Evolutionary conservation across 2,329 filamentous ascomycete genomes (phyloP), one percentile per base, ranked within the genome.

Genomic region (Botrytis deweyae): DNA sequence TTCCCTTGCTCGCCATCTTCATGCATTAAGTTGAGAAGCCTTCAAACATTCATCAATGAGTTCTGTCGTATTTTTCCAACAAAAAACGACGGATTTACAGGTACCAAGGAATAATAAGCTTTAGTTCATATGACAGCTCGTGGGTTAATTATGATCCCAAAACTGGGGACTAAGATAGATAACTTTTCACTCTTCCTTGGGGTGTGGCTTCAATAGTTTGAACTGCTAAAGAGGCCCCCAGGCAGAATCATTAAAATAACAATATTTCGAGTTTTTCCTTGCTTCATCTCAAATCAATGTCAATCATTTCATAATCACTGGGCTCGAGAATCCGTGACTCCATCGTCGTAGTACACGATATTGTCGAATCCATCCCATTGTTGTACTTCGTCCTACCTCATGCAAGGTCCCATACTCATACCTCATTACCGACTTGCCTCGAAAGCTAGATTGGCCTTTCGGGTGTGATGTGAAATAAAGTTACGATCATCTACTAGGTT

Each of bases 191-290:
- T 38, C 33, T 14, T 38, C 44, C 22, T 36, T 49, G 22, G 6
- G 25, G n/a, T 16, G 62, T 68, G 70, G 70, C 62, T 72, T 72
- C 70, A 68, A 72, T 68, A 72, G 63, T 72, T 68, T 67, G 62
- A 67, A 68, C 22, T 14, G 49, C 38, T 36, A 36, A 42, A 18
- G 25, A 70, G 44, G 29, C 4, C 4, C 14, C 20, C 9, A 59
- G 22, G 55, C 52, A 38, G 12, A 49, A 18, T 16, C 42, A 55
- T 42, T 33, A n/a, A 40, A 25, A 40, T 46, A 64, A 38, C 42
- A 64, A 46, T 63, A 38, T 52, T 46, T 33, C 18, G 29, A n/a
- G 33, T 22, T 16, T 71, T 49, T 40, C 69, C 69, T 71, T 71
- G 22, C 69, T 14, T 71, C 33, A 55, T 63, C 58, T 49, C 68